phyloP scores from a whole-genome alignment of 1,284 basidiomycete genomes.

The Lentinula novae-zelandiae region DNA sequence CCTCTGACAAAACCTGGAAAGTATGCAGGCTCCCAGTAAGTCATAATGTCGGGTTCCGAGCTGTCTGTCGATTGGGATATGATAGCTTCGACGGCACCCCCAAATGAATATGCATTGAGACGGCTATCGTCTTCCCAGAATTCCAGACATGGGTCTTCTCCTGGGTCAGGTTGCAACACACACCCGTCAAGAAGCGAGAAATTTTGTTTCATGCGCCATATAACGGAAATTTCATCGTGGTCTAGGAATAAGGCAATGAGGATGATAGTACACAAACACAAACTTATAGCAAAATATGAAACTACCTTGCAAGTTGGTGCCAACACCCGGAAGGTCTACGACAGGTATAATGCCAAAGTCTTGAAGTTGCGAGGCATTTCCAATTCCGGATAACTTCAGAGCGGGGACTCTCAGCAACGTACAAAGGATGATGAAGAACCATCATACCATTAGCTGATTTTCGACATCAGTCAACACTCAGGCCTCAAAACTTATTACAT shows the following conservation, averaged over 20 bases:
- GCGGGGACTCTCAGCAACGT: not conserved
- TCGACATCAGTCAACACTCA: not conserved
- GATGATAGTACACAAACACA: not conserved
- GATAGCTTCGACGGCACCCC: slow-evolving; percentile 18
- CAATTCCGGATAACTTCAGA: slow-evolving; percentile 28
- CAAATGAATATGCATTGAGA: slow-evolving; percentile 24
- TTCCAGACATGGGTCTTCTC: slow-evolving; percentile 24
- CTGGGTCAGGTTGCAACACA: slow-evolving; percentile 21
- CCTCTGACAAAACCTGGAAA: slow-evolving; percentile 27
- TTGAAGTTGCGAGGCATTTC: slow-evolving; percentile 21
- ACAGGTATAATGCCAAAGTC: slow-evolving; percentile 24
- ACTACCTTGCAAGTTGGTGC: slow-evolving; percentile 29
- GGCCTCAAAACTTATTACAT: not conserved
- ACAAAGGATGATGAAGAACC: not conserved
- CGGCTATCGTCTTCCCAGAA: slow-evolving; percentile 21
- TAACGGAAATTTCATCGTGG: slow-evolving; percentile 27
- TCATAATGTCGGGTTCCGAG: slow-evolving; percentile 24
- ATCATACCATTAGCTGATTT: slow-evolving; percentile 26
- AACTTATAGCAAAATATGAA: not conserved
- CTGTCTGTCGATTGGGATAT: slow-evolving; percentile 20
- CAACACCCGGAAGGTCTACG: slow-evolving; percentile 28
- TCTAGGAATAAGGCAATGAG: slow-evolving; percentile 15
- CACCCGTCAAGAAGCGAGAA: slow-evolving; percentile 25
- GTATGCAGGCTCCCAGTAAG: slow-evolving; percentile 23
- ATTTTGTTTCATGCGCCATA: slow-evolving; percentile 25